Evolutionary conservation across 2,329 filamentous ascomycete genomes (phyloP).

Genomic region (Macrophomina pseudophaseolina): DNA sequence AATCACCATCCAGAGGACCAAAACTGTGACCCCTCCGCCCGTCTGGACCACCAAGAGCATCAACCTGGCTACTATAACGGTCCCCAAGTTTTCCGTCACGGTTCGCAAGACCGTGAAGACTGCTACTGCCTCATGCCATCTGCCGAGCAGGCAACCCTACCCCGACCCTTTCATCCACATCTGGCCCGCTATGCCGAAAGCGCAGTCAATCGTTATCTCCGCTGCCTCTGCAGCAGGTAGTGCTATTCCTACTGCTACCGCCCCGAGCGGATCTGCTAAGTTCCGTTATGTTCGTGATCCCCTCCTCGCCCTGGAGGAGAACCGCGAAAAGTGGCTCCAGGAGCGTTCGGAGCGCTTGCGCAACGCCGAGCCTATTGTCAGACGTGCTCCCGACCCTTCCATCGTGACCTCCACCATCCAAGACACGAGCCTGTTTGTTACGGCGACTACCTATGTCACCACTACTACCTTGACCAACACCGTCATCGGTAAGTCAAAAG

Average conservation of each 20-base stretch:
- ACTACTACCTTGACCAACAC: constrained; percentile 32
- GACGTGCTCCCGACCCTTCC: constrained; percentile 43
- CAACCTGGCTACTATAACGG: constrained; percentile 36
- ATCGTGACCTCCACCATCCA: constrained; percentile 41
- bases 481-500: constrained; percentile 27
- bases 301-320: constrained; percentile 27
- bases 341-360: constrained; percentile 36
- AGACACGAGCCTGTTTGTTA: constrained; percentile 36
- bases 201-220: constrained; percentile 23
- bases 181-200: constrained; percentile 34
- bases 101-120: constrained; percentile 35
- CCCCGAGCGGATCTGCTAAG: constrained; percentile 29
- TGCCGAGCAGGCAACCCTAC: constrained; percentile 31
- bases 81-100: constrained; percentile 30
- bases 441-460: constrained; percentile 34
- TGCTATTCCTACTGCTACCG: constrained; percentile 27
- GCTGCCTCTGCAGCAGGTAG: constrained; percentile 21
- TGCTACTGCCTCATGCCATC: constrained; percentile 40
- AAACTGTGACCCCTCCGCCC: constrained; percentile 32
- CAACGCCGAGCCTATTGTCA: constrained; percentile 28
- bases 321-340: constrained; percentile 30
- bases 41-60: constrained; percentile 38
- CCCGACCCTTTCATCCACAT: constrained; percentile 38
- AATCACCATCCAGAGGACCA: constrained; percentile 34
- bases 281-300: constrained; percentile 30